A percentile compares a stretch with the other conserved stretches of the same genome.
phyloP scores from a whole-genome alignment of 1,139 yeast species.

The Pichia sp. region DNA sequence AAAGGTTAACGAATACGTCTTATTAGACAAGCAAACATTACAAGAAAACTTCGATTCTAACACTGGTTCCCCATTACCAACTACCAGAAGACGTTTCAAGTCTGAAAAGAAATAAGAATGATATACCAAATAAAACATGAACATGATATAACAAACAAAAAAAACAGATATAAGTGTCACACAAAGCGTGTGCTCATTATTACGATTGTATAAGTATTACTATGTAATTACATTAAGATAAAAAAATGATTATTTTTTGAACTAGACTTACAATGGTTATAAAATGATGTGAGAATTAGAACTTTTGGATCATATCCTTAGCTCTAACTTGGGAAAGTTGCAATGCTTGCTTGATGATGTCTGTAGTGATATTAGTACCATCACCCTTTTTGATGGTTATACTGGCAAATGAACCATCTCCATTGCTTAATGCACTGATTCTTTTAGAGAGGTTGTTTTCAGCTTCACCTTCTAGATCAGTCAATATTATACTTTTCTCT shows the following conservation, averaged over 20 bases:
- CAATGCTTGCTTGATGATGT: conserved; percentile 46
- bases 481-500: conserved; percentile 44
- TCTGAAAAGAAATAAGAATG: conserved; percentile 4
- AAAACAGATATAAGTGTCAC: not conserved
- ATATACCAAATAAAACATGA: conserved; percentile 10
- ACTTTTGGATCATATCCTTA: conserved; percentile 28
- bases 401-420: conserved; percentile 33
- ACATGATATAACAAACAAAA: too few relatives aligned
- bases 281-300: too few relatives aligned
- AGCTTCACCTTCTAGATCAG: conserved; percentile 79
- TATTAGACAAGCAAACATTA: conserved; percentile 42
- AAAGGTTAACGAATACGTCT: conserved; percentile 62
- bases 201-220: too few relatives aligned
- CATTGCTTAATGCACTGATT: conserved; percentile 38
- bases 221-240: too few relatives aligned
- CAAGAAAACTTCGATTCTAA: conserved; percentile 33
- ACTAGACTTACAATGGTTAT: too few relatives aligned
- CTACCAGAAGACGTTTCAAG: conserved; percentile 24
- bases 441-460: conserved; percentile 58
- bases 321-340: conserved; percentile 44
- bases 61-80: conserved; percentile 34
- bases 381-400: conserved; percentile 41
- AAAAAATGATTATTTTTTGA: too few relatives aligned
- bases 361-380: conserved; percentile 38
- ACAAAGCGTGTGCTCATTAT: too few relatives aligned